A percentile compares a stretch with the other conserved stretches of the same genome.
Evolutionary conservation across 345 rosid species (phyloP).

Genomic region (Aegle marmelos): DNA sequence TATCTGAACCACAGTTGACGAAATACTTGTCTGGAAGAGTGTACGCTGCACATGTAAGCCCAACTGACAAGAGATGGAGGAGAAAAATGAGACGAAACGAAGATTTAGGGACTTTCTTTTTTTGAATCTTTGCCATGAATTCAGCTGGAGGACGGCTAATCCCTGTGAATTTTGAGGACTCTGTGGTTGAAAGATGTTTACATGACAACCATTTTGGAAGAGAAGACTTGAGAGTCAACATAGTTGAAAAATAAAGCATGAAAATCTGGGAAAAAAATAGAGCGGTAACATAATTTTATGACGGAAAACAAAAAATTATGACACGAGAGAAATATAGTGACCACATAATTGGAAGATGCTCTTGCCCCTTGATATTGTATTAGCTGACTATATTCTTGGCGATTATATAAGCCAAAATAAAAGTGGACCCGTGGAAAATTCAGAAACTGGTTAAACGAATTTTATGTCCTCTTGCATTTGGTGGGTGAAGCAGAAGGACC

Average conservation of each 20-base stretch:
- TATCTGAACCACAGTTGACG: slow-evolving; percentile 58
- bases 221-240: slow-evolving; percentile 5
- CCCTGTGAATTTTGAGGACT: neutral
- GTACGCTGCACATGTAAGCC: slow-evolving; percentile 18
- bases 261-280: neutral
- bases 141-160: neutral
- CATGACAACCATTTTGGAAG: neutral
- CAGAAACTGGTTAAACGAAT: neutral
- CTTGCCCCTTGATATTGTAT: too few species aligned
- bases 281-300: too few species aligned
- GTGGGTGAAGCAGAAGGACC: neutral
- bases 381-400: too few species aligned
- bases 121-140: slow-evolving; percentile 14
- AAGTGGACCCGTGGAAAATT: too few species aligned
- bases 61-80: slow-evolving; percentile 3
- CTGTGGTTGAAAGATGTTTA: neutral
- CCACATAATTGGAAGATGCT: too few species aligned
- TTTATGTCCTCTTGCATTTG: neutral
- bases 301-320: too few species aligned
- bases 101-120: neutral
- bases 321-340: too few species aligned
- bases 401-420: too few species aligned
- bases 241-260: neutral
- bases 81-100: slow-evolving; percentile 20
- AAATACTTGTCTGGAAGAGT: slow-evolving; percentile 35